Base-by-base conservation (phyloP, 2,329 filamentous ascomycete species). In the Cyphellophora europaea region DNA sequence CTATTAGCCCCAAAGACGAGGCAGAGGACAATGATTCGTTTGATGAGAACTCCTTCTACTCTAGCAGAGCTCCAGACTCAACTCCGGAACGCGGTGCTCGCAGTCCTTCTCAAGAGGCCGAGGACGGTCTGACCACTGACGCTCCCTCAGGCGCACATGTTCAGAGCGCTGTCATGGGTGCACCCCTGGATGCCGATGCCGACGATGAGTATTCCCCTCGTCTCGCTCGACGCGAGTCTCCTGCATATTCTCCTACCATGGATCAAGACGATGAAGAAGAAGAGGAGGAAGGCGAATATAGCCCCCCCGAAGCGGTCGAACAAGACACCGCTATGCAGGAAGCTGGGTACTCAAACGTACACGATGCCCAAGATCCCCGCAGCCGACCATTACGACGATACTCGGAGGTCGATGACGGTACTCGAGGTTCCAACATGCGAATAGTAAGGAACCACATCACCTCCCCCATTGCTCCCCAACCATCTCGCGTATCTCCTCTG, bases 1-100 rank as follows among this genome's bases (percentile, higher is more conserved):
- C 79, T 48, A 73, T 80, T 51, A 70, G 74, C 53, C 65, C 69
- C 45, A 61, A 73, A 50, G 60, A 69, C 55, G 43, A 48, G 44
- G 61, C 48, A 23, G 55, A 61, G 43, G 56, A 60, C 40, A 66
- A 67, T 67, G 72, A 74, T 63, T 76, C 77, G 57, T 84, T 87
- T 63, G 87, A 95, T 62, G 82, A 93, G 57, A 87, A 93, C 54
- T 91, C 87, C 27, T 93, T 93, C 61, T 95, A 96, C 67, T 95
- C 89, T 48, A 95, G 88, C 62, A 84, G 82, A 64, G 74, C 72
- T 44, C 80, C 88, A 66, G 83, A 88, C 57, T 93, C 87, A 45
- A 62, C 74, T 54, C 67, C 72, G 55, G 66, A 69, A 42, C 57
- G 62, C 25, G 57, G 56, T 35, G 43, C 27, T 15, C 34, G 32